Evolutionary conservation across 805 yeast genomes (phyloP), one percentile per base, ranked within the genome.

Genomic region (Pichia exigua): DNA sequence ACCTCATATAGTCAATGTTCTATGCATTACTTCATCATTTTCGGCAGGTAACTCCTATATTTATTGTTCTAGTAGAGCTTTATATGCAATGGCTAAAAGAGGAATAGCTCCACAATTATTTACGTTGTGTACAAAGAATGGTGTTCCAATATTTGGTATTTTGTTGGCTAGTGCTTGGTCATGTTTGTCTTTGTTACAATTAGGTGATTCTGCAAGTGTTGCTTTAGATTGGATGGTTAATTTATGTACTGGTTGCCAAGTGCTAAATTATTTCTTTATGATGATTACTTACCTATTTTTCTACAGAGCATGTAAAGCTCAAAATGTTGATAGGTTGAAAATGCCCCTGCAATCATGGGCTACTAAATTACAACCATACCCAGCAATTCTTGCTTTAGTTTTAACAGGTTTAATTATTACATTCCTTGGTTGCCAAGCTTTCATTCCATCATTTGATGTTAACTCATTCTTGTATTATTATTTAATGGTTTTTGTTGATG

Each of bases 31-130:
- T 6, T 78, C 94, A 1, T 85, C 91, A 0, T 83, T 87, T 58
- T 82, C 90, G 38, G 90, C 95, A 2, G 96, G 95, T 49, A 87
- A 87, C 65, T 85, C 92, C 1, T 85, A 82, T 64, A 78, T 86
- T 38, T 87, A 79, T 62, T 82, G 89, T 54, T 83, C 92, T 0
- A 78, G 89, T 9, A 68, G 81, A 62, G 73, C 86, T 0, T 69
- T 87, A 22, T 82, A 82, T 63, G 88, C 88, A 2, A 70, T 87
- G 65, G 85, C 94, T 0, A 66, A 78, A 30, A 80, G 78, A 59
- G 90, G 92, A 0, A 77, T 79, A 54, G 92, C 94, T 1, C 96
- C 96, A 12, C 70, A 70, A 40, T 57, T 85, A 44, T 85, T 88
- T 57, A 69, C 78, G 13, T 71, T 68, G 54, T 84, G 92, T 60